phyloP scores from a whole-genome alignment of 768 basidiomycete species.

The Calocybe indica region DNA sequence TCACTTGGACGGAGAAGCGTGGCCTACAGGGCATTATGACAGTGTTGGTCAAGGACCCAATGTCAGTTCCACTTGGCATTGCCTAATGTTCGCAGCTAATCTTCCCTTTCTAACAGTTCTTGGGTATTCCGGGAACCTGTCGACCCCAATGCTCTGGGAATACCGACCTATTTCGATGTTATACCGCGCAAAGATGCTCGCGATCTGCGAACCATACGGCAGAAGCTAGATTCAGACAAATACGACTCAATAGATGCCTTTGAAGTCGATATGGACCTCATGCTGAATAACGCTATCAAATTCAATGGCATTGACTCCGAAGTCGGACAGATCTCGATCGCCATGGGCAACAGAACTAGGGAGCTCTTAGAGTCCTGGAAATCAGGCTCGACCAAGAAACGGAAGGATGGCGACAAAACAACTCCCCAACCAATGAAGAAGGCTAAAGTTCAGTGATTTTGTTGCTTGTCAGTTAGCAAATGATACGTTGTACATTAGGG shows the following conservation, averaged over 20 bases:
- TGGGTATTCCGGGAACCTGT: slow-evolving; percentile 82
- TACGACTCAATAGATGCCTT: slow-evolving; percentile 76
- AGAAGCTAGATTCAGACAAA: slow-evolving; percentile 76
- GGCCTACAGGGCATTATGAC: slow-evolving; percentile 67
- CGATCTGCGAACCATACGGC: slow-evolving; percentile 77
- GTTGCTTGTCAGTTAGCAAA: no score
- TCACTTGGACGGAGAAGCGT: slow-evolving; percentile 77
- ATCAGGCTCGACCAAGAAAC: slow-evolving; percentile 54
- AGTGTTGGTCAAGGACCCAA: slow-evolving; percentile 58
- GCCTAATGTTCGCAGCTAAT: slow-evolving; percentile 1
- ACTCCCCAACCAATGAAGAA: slow-evolving; percentile 66
- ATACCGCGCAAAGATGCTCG: slow-evolving; percentile 84
- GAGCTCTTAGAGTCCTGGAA: slow-evolving; percentile 47
- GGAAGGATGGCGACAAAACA: slow-evolving; percentile 67
- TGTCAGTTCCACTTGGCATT: slow-evolving; percentile 34
- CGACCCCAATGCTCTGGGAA: slow-evolving; percentile 77
- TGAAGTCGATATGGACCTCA: slow-evolving; percentile 80
- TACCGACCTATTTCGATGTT: slow-evolving; percentile 85
- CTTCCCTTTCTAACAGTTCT: slow-evolving; percentile 34
- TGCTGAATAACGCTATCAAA: slow-evolving; percentile 82
- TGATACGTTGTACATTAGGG: background rate
- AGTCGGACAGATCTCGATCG: slow-evolving; percentile 59
- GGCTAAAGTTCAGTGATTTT: slow-evolving; percentile 43
- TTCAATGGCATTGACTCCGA: slow-evolving; percentile 86
- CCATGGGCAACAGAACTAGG: slow-evolving; percentile 43